Conservation (phyloP, 1,284 basidiomycete genomes). For the Ganoderma resinaceum region DNA sequence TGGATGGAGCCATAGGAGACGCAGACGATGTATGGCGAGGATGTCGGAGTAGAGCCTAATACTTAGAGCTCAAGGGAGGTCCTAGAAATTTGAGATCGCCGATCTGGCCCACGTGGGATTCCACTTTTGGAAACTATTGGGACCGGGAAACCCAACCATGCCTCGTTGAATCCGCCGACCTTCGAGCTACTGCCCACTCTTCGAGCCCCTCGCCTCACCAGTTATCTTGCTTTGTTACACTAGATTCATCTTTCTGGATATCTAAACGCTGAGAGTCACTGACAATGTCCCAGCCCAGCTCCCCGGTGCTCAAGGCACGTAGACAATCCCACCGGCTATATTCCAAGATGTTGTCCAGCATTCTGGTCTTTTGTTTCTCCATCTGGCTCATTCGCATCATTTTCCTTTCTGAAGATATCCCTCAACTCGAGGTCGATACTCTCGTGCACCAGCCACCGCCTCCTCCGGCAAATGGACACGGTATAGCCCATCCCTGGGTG, state of each 20-base stretch:
- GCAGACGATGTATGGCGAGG: not conserved
- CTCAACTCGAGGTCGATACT: not conserved
- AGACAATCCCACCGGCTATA: constrained; percentile 21
- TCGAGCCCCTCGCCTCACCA: not conserved
- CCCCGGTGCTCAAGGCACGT: constrained; percentile 30
- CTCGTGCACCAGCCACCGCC: not conserved
- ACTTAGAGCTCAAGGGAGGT: not conserved
- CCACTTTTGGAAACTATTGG: constrained; percentile 6
- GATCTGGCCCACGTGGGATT: constrained; percentile 19
- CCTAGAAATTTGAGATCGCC: not conserved
- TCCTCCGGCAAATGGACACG: not conserved
- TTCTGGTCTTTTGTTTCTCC: constrained; percentile 8
- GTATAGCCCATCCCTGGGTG: not conserved
- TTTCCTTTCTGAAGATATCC: not conserved
- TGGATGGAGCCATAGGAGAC: constrained; percentile 39
- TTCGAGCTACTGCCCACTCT: not conserved
- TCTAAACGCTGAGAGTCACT: not conserved
- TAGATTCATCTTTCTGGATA: not conserved
- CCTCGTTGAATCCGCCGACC: no score
- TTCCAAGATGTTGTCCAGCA: constrained; percentile 21
- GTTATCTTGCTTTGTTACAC: no score
- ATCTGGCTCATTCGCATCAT: constrained; percentile 22
- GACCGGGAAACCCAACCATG: not conserved
- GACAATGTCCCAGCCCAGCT: constrained; percentile 28
- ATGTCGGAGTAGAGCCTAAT: not conserved